Base-by-base conservation (phyloP, 2,329 filamentous ascomycete species). In the Fusarium papillatum region DNA sequence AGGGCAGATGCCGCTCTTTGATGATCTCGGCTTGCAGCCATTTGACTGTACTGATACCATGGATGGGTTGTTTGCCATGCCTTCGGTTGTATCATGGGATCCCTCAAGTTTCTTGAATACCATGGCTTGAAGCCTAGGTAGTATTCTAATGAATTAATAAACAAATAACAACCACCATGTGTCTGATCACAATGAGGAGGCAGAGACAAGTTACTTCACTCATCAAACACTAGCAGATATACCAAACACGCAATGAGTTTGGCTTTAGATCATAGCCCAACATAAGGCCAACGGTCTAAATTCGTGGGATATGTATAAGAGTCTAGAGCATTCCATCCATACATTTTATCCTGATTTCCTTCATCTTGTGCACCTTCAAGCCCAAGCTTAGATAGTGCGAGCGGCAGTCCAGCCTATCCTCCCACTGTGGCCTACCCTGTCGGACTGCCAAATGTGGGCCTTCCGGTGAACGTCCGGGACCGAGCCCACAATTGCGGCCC, bases 401-500 rank as follows among this genome's bases (percentile, higher is more conserved):
- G 13, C 8, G 6, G 2, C 29, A 57, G 5, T 11, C 53, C 19
- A 34, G 5, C 19, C 50, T 55, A 34, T 10, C 19, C n/a, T 55
- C 53, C 29, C 53, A 57, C 53, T 57, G 53, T 57, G 50, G 1
- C 50, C 46, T 19, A 50, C 46, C 22, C 26, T 55, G 26, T 55
- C 29, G 29, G 53, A 10, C 53, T 22, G 53, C 53, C 60, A 68
- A 61, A 39, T 63, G 73, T 75, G 73, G 73, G 14, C 19, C 46
- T 11, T 16, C 5, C 39, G 26, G 57, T 41, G 63, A 11, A 34
- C 46, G 60, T 39, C 60, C 70, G 68, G 57, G 68, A 57, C 68
- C 48, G 71, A 66, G 41, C 65, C 74, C 74, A 76, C 69, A 74
- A 71, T 62, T 76, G 64, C 74, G 74, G 73, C 71, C 74, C 68